Evolutionary conservation across 2,329 filamentous ascomycete species (phyloP), one percentile per base, ranked within the genome.

Genomic region (Volutella citrinella): DNA sequence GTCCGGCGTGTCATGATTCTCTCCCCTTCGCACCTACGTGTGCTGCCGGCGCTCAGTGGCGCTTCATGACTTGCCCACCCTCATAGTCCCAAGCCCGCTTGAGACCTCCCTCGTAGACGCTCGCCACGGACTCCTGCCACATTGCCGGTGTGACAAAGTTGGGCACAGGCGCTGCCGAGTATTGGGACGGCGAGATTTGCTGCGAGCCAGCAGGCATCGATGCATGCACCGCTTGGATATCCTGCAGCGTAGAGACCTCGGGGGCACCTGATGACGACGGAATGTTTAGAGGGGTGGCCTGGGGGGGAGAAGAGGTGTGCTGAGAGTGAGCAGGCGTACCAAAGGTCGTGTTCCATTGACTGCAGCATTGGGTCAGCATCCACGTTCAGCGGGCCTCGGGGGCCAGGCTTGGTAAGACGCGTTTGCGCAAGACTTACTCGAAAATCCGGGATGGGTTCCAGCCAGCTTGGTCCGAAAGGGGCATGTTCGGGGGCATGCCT

Each of bases 311-410:
- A 35, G 57, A 46, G 32, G 38, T 46, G 35, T 54, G 40, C 28
- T 59, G 48, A 42, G 55, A 32, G 28, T 59, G 54, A 35, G 52
- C 43, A 32, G 78, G 80, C 61, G 82, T 86, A 70, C 88, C 87
- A 68, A 96, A 97, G 47, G 91, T 90, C 56, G 85, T 82, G 63
- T 95, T 90, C 90, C 91, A 97, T 70, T 95, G 88, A 62, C 90
- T 95, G 36, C 6, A 24, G n/a, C 10, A 14, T 13, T 26, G 19
- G 23, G 33, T 42, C 30, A 45, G 34, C 26, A 36, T 15, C 6
- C n/a, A n/a, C n/a, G n/a, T n/a, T n/a, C n/a, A n/a, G n/a, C n/a
- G n/a, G n/a, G n/a, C n/a, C n/a, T n/a, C n/a, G n/a, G n/a, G n/a
- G n/a, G n/a, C n/a, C n/a, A n/a, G n/a, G n/a, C n/a, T n/a, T n/a